Evolutionary conservation across 1,284 basidiomycete genomes (phyloP).

Genomic region (Sutorius eximius): DNA sequence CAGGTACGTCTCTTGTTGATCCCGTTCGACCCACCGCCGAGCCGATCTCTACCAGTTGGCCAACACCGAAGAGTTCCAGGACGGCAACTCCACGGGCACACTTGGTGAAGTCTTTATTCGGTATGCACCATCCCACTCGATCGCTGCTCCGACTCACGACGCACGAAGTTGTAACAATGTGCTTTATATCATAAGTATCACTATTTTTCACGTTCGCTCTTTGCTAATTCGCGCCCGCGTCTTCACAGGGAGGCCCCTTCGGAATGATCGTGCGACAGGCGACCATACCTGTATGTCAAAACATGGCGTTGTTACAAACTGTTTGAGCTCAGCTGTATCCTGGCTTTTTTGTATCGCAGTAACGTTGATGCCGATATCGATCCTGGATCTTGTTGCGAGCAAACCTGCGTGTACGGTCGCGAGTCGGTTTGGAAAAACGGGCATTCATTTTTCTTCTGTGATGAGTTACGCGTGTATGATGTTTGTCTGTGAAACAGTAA

Average conservation of each 20-base stretch:
- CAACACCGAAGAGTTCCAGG: conserved; percentile 98
- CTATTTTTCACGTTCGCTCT: conserved; percentile 7
- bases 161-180: conserved; percentile 80
- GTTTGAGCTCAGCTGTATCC: conserved; percentile 4
- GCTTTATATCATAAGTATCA: conserved; percentile 83
- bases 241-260: conserved; percentile 68
- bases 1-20: conserved; percentile 60
- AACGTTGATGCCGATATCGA: neutral
- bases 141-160: conserved; percentile 3
- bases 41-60: conserved; percentile 50
- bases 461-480: neutral
- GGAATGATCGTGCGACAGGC: conserved; percentile 33
- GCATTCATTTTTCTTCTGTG: neutral
- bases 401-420: neutral
- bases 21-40: neutral
- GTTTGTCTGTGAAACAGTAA: too few species aligned
- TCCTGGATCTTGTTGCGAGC: neutral
- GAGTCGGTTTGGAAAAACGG: neutral
- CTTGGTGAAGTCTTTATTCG: conserved; percentile 98
- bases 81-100: conserved; percentile 93
- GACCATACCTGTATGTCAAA: conserved; percentile 1
- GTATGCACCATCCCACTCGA: conserved; percentile 43
- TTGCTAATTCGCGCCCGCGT: conserved; percentile 33
- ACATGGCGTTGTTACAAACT: neutral
- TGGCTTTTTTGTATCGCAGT: conserved; percentile 11